Base-by-base conservation (phyloP, 495 filamentous ascomycete species). In the Letharia lupina region DNA sequence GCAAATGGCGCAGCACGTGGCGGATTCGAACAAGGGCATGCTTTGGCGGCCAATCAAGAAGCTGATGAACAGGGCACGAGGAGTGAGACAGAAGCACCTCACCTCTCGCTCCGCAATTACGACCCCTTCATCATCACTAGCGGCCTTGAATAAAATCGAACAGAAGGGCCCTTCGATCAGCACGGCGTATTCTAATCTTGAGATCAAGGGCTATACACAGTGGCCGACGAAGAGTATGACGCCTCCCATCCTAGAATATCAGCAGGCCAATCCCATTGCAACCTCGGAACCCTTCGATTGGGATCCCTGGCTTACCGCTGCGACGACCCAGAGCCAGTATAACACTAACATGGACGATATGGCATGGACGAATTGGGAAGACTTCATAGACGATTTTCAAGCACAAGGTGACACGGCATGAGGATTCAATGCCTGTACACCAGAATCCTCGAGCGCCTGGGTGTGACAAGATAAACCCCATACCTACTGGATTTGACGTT, bases 31-130 rank as follows among this genome's bases (percentile, higher is more conserved):
- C 69, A 82, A 80, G 59, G 83, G 82, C n/a, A 85, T 83, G 71
- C 77, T 93, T 0, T 95, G 89, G 89, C 78, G 85, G 20, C 89
- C 89, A 1, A 75, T 95, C 52, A 79, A 79, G 28, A 88, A 88
- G 61, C 76, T 94, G n/a, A 87, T 89, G 79, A 79, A 61, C 9
- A 76, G 73, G 41, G 77, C 76, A 0, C 68, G 60, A 18, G 48
- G 64, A 31, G 72, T 71, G 45, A 66, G 71, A 44, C n/a, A 67
- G 37, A 66, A 74, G 31, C 23, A 63, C 40, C 61, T 63, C 61
- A 37, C 11, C 40, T 44, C 13, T 12, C 61, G 10, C 3, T 28
- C 5, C 10, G 61, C 13, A 7, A 35, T 35, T 42, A 48, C 61
- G 10, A 50, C 39, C 18, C 5, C n/a, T 31, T n/a, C 61, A 40